Base-by-base conservation (phyloP, 768 basidiomycete genomes). In the Pleurotus pulmonarius region DNA sequence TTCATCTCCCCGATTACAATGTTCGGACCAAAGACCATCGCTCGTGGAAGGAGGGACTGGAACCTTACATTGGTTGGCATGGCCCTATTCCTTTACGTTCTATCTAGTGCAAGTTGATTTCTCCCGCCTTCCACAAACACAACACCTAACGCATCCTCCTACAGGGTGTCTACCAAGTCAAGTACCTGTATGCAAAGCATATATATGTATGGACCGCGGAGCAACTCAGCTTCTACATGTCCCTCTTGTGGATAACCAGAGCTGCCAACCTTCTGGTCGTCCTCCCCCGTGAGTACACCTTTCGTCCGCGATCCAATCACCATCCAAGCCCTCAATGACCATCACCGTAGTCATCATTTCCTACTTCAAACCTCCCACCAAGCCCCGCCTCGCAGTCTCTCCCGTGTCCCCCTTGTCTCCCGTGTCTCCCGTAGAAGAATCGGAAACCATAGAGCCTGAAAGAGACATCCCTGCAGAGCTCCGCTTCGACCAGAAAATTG, bases 151-250 rank as follows among this genome's bases (percentile, higher is more conserved):
- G 29, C 29, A 9, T 34, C 29, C 9, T 34, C 29, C 29, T 7
- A 20, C 57, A 87, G 80, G 90, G 88, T 15, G 69, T 92, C 1
- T 87, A 84, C 67, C 85, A 83, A 52, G 74, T 87, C 57, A 92
- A 92, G 68, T 91, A 90, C 61, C 70, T 92, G 37, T 93, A 91
- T 59, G 89, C 86, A 0, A 82, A 83, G 61, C 86, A 90, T 63
- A 72, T 86, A 8, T 91, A 86, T 62, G 66, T 72, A 9, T 91
- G 90, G 90, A 78, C 75, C 12, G 78, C 87, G 9, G 74, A 73
- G 38, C 60, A 88, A 80, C 64, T 91, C 59, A 86, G 88, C 46
- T 85, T 87, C 64, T 91, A 90, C 62, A 87, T 91, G 71, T 86
- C 88, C 0, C 77, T 82, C 18, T 73, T 87, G 56, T 89, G 88